A percentile compares a stretch with the other conserved stretches of the same genome.
These are phyloP conservation scores for Ceratocystis smalleyi DNA, from an alignment of 2,329 filamentous ascomycete genomes.

Conservation along the genomic window DNA sequence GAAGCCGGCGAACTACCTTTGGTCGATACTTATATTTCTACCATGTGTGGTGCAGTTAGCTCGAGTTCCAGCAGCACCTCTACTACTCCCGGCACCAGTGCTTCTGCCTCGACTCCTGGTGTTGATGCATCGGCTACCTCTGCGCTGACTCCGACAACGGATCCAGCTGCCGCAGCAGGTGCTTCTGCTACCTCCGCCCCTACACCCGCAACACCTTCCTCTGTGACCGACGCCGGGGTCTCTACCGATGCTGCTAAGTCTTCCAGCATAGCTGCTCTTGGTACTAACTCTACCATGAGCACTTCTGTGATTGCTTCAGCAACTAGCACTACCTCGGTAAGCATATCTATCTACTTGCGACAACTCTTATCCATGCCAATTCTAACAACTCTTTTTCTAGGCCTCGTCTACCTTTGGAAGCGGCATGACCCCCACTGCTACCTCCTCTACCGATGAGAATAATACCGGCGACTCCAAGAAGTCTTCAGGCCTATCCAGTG, in stretches of 20 bases:
- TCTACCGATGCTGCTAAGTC: not conserved
- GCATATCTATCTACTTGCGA: no score
- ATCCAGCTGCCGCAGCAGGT: not conserved
- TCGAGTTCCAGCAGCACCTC: conserved; percentile 2
- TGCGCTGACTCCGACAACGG: not conserved
- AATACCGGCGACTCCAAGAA: conserved; percentile 13
- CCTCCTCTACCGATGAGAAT: conserved; percentile 7
- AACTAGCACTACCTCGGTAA: not conserved
- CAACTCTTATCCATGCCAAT: not conserved
- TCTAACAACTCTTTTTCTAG: not conserved
- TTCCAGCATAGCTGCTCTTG: not conserved
- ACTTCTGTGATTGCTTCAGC: conserved; percentile 9
- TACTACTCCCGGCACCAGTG: conserved; percentile 5
- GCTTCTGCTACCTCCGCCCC: not conserved
- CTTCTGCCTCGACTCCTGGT: not conserved
- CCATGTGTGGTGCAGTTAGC: conserved; percentile 21
- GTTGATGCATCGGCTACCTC: not conserved
- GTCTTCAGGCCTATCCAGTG: conserved; percentile 26
- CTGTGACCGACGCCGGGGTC: conserved; percentile 1
- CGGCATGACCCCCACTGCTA: not conserved
- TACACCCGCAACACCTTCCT: not conserved
- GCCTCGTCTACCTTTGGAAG: conserved; percentile 1
- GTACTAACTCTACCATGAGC: conserved; percentile 15
- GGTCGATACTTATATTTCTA: conserved; percentile 20
- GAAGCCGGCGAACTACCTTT: conserved; percentile 21